Evolutionary conservation across 2,329 filamentous ascomycete species (phyloP), one percentile per base, ranked within the genome.

Genomic region (Alternaria alternata): DNA sequence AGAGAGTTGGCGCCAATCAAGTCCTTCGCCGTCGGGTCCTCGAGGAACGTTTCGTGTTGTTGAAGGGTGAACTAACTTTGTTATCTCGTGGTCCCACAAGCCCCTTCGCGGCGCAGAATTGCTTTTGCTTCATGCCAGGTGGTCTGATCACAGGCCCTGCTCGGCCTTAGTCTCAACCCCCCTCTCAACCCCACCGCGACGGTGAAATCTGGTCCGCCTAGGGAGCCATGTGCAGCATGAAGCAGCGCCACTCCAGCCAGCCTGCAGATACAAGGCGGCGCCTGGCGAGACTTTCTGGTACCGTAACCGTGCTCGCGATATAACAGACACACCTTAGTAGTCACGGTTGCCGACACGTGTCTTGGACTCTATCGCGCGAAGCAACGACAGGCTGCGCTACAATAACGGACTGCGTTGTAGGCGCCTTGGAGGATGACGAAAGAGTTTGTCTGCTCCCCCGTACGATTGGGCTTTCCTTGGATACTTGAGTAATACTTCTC

Each of bases 331-430:
- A 39, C n/a, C n/a, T 5, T 39, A 20, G n/a, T 60, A 49, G 49
- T 59, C 47, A 54, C 56, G 54, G 48, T 36, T 62, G 60, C 51
- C 63, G 60, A 46, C 60, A 64, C 57, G 62, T 38, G 32, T 48
- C 26, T 39, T 42, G 51, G 54, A 42, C 53, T 28, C 51, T 4
- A n/a, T 32, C 59, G 53, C 55, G 46, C 34, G 39, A 18, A 44
- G 22, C 30, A 32, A 39, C 57, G 56, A 63, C 66, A 63, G 57
- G 52, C 18, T 32, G 22, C 28, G 36, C 24, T 30, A 24, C 22
- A 20, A 48, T 12, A 48, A 53, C 26, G 22, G 18, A 34, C 51
- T 30, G 38, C 28, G 20, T 32, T 24, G 7, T 39, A 14, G 44
- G 43, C 42, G 34, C 34, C 32, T 30, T 55, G 32, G 18, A 41